phyloP scores from a whole-genome alignment of 2,329 filamentous ascomycete genomes.

The Cordyceps javanica region DNA sequence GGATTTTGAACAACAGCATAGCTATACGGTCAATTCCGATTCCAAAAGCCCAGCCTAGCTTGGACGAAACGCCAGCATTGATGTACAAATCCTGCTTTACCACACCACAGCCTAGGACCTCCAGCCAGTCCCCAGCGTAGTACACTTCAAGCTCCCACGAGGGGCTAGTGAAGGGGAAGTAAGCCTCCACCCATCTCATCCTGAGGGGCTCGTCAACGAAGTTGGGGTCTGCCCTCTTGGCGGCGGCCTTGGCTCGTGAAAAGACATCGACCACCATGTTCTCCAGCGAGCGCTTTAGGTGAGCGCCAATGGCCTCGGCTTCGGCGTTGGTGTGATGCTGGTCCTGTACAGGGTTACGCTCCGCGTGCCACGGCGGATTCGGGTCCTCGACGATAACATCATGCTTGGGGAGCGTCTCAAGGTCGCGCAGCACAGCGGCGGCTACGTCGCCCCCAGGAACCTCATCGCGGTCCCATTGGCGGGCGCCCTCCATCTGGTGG shows the following conservation, averaged over 20 bases:
- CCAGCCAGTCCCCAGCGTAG: conserved; percentile 92
- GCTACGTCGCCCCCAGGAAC: conserved; percentile 54
- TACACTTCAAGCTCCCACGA: conserved; percentile 96
- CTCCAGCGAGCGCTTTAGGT: conserved; percentile 86
- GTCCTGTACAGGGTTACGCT: conserved; percentile 77
- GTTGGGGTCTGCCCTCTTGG: conserved; percentile 43
- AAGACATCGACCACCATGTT: conserved; percentile 88
- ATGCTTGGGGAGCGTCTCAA: conserved; percentile 67
- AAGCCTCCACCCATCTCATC: conserved; percentile 92
- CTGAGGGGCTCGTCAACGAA: conserved; percentile 64
- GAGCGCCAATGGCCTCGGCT: conserved; percentile 73
- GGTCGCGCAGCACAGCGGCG: conserved; percentile 61
- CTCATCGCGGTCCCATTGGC: conserved; percentile 72
- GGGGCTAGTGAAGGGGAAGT: conserved; percentile 94
- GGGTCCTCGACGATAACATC: conserved; percentile 74
- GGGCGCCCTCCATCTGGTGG: conserved; percentile 96
- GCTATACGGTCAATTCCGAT: conserved; percentile 90
- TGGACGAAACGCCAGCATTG: conserved; percentile 66
- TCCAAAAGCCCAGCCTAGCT: conserved; percentile 92
- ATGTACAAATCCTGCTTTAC: conserved; percentile 76
- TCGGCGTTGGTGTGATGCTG: conserved; percentile 67
- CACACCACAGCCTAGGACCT: conserved; percentile 89
- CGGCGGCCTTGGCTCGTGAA: conserved; percentile 64
- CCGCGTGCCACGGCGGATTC: conserved; percentile 68
- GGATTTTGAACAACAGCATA: conserved; percentile 94